Percentiles rank a stretch among this genome's conserved stretches.
phyloP scores from a whole-genome alignment of 148 eudicot species.

The Fagopyrum tataricum region DNA sequence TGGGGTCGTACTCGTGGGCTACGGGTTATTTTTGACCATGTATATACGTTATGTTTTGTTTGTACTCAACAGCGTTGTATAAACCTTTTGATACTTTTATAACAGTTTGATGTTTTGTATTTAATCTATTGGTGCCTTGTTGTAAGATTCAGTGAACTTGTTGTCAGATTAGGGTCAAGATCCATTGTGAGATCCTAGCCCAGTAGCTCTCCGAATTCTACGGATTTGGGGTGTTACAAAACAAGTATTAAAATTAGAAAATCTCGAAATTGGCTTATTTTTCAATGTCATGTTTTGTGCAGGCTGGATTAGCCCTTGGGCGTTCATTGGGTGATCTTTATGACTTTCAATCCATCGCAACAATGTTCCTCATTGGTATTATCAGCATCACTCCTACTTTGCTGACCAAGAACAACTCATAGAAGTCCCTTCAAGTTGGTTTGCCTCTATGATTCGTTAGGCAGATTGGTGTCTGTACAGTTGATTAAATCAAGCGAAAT shows the following conservation, averaged over 20 bases:
- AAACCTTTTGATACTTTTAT: too few relatives aligned
- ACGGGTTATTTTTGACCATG: too few relatives aligned
- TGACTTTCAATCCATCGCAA: slow-evolving; percentile 73
- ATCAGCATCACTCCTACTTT: slow-evolving; percentile 74
- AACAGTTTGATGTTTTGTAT: too few relatives aligned
- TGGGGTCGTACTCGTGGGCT: too few relatives aligned
- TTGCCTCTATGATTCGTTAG: not conserved
- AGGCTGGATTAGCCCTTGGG: slow-evolving; percentile 96
- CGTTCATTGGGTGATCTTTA: slow-evolving; percentile 78
- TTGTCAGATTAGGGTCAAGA: too few relatives aligned
- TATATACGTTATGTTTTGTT: too few relatives aligned
- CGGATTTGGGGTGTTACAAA: too few relatives aligned
- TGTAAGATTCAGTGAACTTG: too few relatives aligned
- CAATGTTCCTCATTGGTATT: slow-evolving; percentile 81
- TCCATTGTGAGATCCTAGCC: too few relatives aligned
- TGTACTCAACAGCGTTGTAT: too few relatives aligned
- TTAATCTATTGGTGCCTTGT: too few relatives aligned
- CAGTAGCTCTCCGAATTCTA: too few relatives aligned
- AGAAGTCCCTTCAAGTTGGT: not conserved
- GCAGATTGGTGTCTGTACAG: slow-evolving; percentile 26
- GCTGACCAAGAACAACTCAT: slow-evolving; percentile 43
- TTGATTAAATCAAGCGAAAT: not conserved
- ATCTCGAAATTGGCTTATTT: not conserved
- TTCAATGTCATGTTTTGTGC: slow-evolving; percentile 1
- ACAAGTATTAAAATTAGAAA: not conserved